Conservation (phyloP, 2,329 filamentous ascomycete genomes). For the Lecanicillium sp. region DNA sequence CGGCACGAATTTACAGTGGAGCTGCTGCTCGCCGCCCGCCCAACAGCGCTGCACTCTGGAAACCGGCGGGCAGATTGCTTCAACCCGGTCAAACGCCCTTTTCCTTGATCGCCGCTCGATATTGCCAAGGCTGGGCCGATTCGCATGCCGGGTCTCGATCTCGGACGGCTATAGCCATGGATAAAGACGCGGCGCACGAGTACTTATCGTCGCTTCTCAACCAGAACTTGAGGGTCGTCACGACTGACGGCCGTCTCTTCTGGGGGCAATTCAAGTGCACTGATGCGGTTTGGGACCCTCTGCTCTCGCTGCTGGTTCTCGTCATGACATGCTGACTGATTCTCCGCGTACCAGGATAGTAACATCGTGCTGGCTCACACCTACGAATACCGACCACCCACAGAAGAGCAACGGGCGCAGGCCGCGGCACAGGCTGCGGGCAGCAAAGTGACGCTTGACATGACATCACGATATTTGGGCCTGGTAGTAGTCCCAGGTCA, state of each 20-base stretch:
- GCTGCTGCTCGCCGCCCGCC: not conserved
- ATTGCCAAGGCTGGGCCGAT: not conserved
- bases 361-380: constrained; percentile 84
- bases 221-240: constrained; percentile 72
- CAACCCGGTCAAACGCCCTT: not conserved
- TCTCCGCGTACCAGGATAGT: constrained; percentile 53
- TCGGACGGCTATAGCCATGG: constrained; percentile 28
- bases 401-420: constrained; percentile 39
- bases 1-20: constrained; percentile 6
- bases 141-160: not conserved
- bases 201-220: constrained; percentile 65
- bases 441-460: constrained; percentile 54
- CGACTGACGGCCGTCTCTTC: constrained; percentile 81
- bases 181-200: constrained; percentile 45
- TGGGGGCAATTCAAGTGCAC: constrained; percentile 91
- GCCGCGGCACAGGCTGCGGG: constrained; percentile 29
- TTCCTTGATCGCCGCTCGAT: not conserved
- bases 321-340: not conserved
- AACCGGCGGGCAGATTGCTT: not conserved
- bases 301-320: not conserved
- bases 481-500: constrained; percentile 83
- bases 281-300: constrained; percentile 59
- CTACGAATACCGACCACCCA: constrained; percentile 82
- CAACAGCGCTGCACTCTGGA: not conserved
- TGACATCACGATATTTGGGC: constrained; percentile 82